Evolutionary conservation across 345 rosid species (phyloP), one percentile per base, ranked within the genome.

Genomic region (Euphorbia peplus): DNA sequence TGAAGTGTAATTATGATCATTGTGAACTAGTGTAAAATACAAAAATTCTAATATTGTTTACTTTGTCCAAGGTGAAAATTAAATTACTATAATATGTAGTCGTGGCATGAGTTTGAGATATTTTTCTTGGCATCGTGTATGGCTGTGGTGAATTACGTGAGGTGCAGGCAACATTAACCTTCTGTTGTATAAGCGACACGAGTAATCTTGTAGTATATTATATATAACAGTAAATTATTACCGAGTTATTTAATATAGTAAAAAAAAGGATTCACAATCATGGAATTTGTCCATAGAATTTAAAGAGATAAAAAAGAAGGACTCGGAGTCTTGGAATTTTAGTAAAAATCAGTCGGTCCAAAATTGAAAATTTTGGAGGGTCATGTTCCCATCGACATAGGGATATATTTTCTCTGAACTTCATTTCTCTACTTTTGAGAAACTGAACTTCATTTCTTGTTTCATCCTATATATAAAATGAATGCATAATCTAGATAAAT

Each of bases 301-400:
- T 11, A 14, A 32, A 14, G 5, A n/a, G n/a, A n/a, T n/a, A 66
- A 50, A 12, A 19, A n/a, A 47, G 18, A 3, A 9, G 26, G 69
- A 52, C 30, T 52, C 21, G 14, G 60, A 66, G 30, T 32, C 21
- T 52, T 66, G 50, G 70, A 66, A 66, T 66, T 62, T 66, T 35
- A 11, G 50, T 66, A 66, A 35, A 53, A n/a, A 22, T 18, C 35
- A 53, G 29, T 53, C 32, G 47, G 32, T 66, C 61, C 61, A 15
- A 66, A 53, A 66, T 21, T n/a, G 57, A 28, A 28, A 18, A 30
- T 11, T 51, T 64, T 64, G 58, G 57, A 64, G 1, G n/a, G 22
- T n/a, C 9, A 26, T 64, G 39, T n/a, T 60, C 3, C 64, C 25
- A 39, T 61, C 65, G 21, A 24, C 12, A 58, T 58, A 11, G 29